These are phyloP conservation scores for Wallacemonas sp. DNA, from an alignment of 208 protist genomes.

Conservation along the genomic window DNA sequence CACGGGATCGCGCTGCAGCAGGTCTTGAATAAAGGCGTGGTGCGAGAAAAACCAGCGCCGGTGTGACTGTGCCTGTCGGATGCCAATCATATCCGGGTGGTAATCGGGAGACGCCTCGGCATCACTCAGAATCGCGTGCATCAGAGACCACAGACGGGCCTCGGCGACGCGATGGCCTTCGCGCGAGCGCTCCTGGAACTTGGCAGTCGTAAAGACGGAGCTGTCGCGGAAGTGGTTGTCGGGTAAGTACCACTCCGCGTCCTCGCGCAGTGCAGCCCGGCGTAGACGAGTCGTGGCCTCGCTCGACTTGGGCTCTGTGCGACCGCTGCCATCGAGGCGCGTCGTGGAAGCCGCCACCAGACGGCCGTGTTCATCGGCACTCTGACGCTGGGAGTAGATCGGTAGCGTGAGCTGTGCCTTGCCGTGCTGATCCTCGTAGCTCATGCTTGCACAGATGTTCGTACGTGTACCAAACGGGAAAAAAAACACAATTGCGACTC, in stretches of 20 bases:
- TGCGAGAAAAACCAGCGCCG: slow-evolving; percentile 85
- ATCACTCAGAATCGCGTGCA: slow-evolving; percentile 57
- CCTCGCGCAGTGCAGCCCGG: slow-evolving; percentile 28
- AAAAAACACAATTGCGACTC: too few species aligned
- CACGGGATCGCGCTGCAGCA: slow-evolving; percentile 57
- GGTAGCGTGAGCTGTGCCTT: slow-evolving; percentile 44
- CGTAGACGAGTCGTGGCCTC: neutral
- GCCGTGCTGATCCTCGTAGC: slow-evolving; percentile 42
- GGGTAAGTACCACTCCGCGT: slow-evolving; percentile 53
- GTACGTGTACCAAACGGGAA: neutral
- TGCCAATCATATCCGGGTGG: slow-evolving; percentile 65
- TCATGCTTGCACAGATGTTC: neutral
- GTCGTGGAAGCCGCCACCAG: slow-evolving; percentile 1
- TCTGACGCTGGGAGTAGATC: slow-evolving; percentile 5
- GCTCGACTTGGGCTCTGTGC: neutral
- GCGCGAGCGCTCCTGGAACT: slow-evolving; percentile 46
- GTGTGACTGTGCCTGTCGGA: slow-evolving; percentile 57
- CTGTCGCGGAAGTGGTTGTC: slow-evolving; percentile 15
- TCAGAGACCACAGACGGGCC: slow-evolving; percentile 59
- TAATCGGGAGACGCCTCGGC: slow-evolving; percentile 44
- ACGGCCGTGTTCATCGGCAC: slow-evolving; percentile 26
- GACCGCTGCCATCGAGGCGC: neutral
- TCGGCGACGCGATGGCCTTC: slow-evolving; percentile 44
- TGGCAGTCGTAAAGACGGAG: slow-evolving; percentile 36
- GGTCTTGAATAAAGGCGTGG: slow-evolving; percentile 67